Base-by-base conservation (phyloP, 306 rosid genomes). In the Citrullus colocynthis region DNA sequence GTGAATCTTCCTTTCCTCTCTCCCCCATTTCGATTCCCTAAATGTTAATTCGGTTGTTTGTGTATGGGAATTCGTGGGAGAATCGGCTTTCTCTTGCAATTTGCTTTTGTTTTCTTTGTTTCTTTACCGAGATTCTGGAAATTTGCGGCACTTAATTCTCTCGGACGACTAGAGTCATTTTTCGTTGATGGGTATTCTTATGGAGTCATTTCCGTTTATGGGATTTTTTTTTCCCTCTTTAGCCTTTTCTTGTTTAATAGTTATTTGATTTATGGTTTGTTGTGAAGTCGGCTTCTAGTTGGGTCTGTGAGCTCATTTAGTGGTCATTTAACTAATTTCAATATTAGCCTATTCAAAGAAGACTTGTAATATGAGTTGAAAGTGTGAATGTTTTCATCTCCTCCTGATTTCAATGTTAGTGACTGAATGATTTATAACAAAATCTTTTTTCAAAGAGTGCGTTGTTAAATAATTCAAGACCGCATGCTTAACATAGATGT, bases 1-100 rank as follows among this genome's bases (percentile, higher is more conserved):
- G 93, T 89, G 55, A 51, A 32, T 72, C 34, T 76, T 32, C 49
- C 82, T 24, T 64, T 77, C 62, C 73, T 24, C 65, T 80, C 54
- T 45, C 44, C 21, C 65, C 51, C n/a, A 18, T 28, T 56, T 11
- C 17, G 5, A 18, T 75, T 52, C 2, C 34, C 52, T 11, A 3
- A 1, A 32, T 56, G 37, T 57, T 30, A 3, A 11, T 39, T 32
- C 36, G 36, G 36, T 2, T 74, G 55, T 15, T 64, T 63, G 0
- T 6, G 18, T 52, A 4, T 52, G 66, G 15, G 6, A 61, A 21
- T 9, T n/a, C 15, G 21, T 24, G 0, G 21, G 39, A 18, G 14
- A 9, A 4, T 67, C 54, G 39, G 21, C 7, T 21, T 45, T 9
- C 5, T 16, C 34, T 13, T 42, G 36, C 12, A 44, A 10, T 11